phyloP scores from a whole-genome alignment of 257 asterid genomes.

The Mentha longifolia region DNA sequence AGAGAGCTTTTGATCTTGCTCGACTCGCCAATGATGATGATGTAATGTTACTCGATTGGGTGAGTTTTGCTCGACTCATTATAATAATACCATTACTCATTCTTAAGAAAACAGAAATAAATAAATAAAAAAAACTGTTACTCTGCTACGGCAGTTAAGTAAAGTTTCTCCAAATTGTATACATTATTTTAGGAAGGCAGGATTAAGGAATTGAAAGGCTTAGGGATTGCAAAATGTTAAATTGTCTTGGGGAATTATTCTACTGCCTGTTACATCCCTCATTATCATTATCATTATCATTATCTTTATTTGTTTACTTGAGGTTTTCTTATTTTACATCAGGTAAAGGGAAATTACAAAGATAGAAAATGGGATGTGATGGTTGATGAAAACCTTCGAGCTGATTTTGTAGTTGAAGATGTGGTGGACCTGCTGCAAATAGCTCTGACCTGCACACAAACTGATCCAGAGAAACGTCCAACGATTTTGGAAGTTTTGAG shows the following conservation, averaged over 20 bases:
- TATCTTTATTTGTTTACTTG: no score
- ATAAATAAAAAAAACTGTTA: no score
- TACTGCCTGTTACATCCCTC: no score
- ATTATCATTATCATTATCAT: no score
- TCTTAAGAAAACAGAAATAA: no score
- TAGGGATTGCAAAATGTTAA: no score
- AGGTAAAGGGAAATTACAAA: background rate
- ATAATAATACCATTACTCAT: background rate
- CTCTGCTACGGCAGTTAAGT: no score
- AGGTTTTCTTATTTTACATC: no score
- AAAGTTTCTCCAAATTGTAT: no score
- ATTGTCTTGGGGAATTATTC: no score
- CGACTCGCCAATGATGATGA: background rate
- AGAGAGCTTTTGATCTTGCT: background rate
- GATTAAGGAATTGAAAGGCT: no score
- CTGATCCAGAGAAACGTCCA: background rate
- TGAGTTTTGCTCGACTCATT: background rate
- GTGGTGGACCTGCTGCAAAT: background rate
- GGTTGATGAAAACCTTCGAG: background rate
- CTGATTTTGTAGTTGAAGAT: background rate
- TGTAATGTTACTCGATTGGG: background rate
- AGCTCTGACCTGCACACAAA: conserved; percentile 6
- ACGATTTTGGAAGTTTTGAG: background rate
- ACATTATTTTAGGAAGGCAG: no score
- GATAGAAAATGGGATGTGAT: background rate